Evolutionary conservation across 768 basidiomycete genomes (phyloP).

Genomic region (Rickenella mellea): DNA sequence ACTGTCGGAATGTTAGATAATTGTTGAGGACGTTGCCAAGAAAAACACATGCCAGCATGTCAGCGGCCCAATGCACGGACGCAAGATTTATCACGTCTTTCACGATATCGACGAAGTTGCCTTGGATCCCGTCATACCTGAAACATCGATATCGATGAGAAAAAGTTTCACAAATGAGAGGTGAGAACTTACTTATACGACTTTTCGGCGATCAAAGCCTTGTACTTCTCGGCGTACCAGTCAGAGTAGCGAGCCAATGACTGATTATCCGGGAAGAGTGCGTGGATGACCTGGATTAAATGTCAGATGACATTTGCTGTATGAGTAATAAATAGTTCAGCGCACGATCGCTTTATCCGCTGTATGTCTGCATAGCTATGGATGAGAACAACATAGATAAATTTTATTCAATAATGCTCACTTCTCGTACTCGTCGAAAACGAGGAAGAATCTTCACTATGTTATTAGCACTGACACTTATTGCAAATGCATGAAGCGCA

Average conservation of each 20-base stretch:
- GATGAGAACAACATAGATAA: no score
- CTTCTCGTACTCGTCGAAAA: constrained; percentile 26
- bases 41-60: constrained; percentile 22
- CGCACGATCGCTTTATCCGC: constrained; percentile 18
- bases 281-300: constrained; percentile 16
- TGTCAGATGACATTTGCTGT: no score
- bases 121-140: constrained; percentile 23
- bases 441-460: constrained; percentile 29
- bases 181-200: constrained; percentile 24
- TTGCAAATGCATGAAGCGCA: background rate
- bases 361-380: constrained; percentile 19
- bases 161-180: background rate
- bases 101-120: constrained; percentile 36
- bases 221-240: constrained; percentile 22
- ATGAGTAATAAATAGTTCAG: no score
- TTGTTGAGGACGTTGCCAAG: background rate
- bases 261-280: constrained; percentile 27
- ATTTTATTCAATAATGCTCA: constrained; percentile 14
- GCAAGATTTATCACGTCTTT: constrained; percentile 38
- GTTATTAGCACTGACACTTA: background rate
- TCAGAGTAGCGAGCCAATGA: constrained; percentile 18
- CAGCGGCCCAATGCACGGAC: constrained; percentile 30
- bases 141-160: no score
- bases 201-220: constrained; percentile 18
- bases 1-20: constrained; percentile 14